Percentiles rank a stretch among this genome's conserved stretches.
These are phyloP conservation scores for Chimonanthus praecox DNA, from an alignment of 164 flowering plant species.

Conservation along the genomic window DNA sequence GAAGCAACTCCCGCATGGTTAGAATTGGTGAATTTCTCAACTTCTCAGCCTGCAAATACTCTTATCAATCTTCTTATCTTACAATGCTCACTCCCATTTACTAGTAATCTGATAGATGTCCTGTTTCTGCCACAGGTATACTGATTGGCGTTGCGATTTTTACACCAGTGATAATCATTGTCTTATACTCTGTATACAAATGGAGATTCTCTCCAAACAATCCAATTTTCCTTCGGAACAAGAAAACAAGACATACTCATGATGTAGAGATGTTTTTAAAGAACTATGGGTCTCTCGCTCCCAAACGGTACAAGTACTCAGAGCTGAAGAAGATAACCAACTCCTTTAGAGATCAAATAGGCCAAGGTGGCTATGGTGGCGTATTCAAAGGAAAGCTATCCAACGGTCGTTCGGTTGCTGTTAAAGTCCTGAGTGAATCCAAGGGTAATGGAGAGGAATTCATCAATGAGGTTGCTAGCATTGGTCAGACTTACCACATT, in stretches of 20 bases:
- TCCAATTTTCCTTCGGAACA: background rate
- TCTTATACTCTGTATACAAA: no score
- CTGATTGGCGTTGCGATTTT: no score
- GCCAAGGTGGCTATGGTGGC: conserved; percentile 4
- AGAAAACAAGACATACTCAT: background rate
- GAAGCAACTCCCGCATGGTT: no score
- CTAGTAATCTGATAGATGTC: no score
- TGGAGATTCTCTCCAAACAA: background rate
- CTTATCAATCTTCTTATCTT: no score
- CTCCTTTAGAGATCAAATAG: background rate
- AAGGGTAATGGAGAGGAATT: conserved; percentile 4
- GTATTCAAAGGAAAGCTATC: conserved; percentile 7
- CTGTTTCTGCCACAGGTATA: no score
- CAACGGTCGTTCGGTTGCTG: conserved; percentile 1
- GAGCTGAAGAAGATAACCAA: conserved; percentile 1
- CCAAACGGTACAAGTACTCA: background rate
- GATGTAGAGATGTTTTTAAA: conserved; percentile 2
- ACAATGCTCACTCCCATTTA: no score
- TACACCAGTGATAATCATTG: no score
- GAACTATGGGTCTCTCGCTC: conserved; percentile 1
- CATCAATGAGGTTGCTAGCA: conserved; percentile 1
- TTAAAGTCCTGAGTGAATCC: background rate
- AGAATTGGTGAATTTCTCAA: no score
- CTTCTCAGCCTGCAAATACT: no score
- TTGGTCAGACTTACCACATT: conserved; percentile 2